Base-by-base conservation (phyloP, 2,329 filamentous ascomycete species). In the Cyphellophora attinorum region DNA sequence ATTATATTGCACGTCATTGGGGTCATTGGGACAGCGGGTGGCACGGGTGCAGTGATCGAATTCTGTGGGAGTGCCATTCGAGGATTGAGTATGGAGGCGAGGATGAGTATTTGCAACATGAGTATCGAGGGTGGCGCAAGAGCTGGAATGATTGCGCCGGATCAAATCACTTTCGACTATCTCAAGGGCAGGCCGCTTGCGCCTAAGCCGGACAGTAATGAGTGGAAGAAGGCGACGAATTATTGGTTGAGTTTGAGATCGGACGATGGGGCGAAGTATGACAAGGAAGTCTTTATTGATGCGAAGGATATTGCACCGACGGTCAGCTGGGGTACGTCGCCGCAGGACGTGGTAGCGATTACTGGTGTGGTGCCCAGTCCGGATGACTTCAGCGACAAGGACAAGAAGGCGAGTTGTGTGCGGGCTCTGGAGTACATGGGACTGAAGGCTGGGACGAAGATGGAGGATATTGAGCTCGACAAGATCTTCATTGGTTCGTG, bases 71-170 rank as follows among this genome's bases (percentile, higher is more conserved):
- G 88, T 33, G 85, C 91, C 42, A 95, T 98, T 56, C 79, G 85
- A 49, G 66, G 64, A 42, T 70, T 96, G 51, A 93, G 85, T 61
- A 94, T 98, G 76, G 91, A 96, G 63, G 91, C 89, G 28, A 79
- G 91, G 49, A 96, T 98, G 91, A 95, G 88, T 44, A 93, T 98
- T 58, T 96, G 91, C 70, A 98, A 98, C 68, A 96, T 96, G 91
- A 86, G 88, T 11, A 95, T 96, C 50, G 91, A 98, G 68, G 91
- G 73, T 49, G 91, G 91, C 61, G 91, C 91, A 31, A 76, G 91
- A 64, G 89, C 89, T 41, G 91, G 91, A 48, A 93, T 98, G 86
- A 80, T 98, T 40, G 91, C 91, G 6, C 91, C 91, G 4, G 91
- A 98, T 54, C 81, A 95, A 55, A 82, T 70, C 39, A 96, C 91